Conservation (phyloP, 805 yeast species). For the Saturnispora silvae region DNA sequence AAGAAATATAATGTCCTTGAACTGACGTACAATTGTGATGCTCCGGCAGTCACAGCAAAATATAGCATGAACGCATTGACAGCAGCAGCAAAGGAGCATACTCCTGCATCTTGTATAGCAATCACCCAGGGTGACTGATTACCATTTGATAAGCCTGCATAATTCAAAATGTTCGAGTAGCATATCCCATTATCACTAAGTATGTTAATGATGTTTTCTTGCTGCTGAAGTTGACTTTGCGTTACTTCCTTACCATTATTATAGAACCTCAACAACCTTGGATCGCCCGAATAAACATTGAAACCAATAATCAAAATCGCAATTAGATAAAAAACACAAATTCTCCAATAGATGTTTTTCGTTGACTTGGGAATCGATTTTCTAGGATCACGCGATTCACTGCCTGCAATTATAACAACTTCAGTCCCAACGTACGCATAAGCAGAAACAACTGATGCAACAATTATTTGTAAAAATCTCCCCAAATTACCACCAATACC, state of each 20-base stretch:
- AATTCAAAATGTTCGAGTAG: slow-evolving; percentile 15
- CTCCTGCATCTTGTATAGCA: slow-evolving; percentile 42
- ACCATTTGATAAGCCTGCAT: slow-evolving; percentile 34
- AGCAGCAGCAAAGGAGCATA: slow-evolving; percentile 39
- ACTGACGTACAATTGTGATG: slow-evolving; percentile 51
- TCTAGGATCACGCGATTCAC: slow-evolving; percentile 77
- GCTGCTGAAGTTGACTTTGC: slow-evolving; percentile 11
- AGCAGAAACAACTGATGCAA: slow-evolving; percentile 54
- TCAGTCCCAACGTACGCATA: slow-evolving; percentile 79
- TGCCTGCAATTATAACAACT: slow-evolving; percentile 72
- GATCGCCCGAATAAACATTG: slow-evolving; percentile 70
- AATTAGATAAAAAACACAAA: slow-evolving; percentile 51
- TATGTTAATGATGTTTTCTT: slow-evolving; percentile 14
- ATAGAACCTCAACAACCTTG: slow-evolving; percentile 50
- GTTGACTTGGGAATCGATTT: slow-evolving; percentile 70
- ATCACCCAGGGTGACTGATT: slow-evolving; percentile 48
- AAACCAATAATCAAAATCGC: slow-evolving; percentile 61
- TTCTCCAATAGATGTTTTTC: slow-evolving; percentile 61
- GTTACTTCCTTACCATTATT: slow-evolving; percentile 23
- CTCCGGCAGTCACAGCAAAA: slow-evolving; percentile 47
- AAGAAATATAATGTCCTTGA: slow-evolving; percentile 47
- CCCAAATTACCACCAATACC: slow-evolving; percentile 59
- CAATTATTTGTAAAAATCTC: slow-evolving; percentile 46
- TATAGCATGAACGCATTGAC: slow-evolving; percentile 43
- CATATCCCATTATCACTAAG: slow-evolving; percentile 23